Percentiles rank a stretch among this genome's conserved stretches.
Conservation (phyloP, 306 rosid species). For the Gleditsia sinensis region DNA sequence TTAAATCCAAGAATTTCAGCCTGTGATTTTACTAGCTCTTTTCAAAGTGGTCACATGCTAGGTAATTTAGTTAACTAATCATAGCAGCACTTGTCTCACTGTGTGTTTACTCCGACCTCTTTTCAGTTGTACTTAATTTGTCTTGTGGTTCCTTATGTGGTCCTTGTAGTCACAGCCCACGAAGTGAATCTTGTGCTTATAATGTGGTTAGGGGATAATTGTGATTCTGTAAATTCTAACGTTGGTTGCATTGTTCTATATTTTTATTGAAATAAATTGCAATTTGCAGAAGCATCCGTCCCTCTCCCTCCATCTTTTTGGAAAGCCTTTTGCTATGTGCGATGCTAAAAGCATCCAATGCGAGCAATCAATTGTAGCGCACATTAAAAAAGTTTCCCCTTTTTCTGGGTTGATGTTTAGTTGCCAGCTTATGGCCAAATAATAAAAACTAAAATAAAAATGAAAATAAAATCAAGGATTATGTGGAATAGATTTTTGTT, state of each 20-base stretch:
- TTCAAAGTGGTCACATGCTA: neutral
- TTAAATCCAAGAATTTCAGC: constrained; percentile 45
- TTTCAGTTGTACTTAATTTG: neutral
- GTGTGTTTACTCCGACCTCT: neutral
- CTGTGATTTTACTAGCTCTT: constrained; percentile 19
- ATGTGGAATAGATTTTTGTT: no score
- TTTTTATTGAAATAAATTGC: neutral
- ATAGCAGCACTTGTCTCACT: constrained; percentile 7
- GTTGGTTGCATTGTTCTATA: neutral
- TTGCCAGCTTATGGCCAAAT: no score
- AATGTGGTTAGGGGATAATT: neutral
- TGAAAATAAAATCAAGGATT: no score
- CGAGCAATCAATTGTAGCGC: no score
- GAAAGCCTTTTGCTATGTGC: no score
- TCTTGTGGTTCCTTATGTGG: neutral
- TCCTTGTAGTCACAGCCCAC: neutral
- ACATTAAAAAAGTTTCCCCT: no score
- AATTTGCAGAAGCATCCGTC: neutral
- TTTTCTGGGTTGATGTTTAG: no score
- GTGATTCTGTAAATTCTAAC: neutral
- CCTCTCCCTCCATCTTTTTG: no score
- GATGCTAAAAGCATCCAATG: no score
- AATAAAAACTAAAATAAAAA: no score
- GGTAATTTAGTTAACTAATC: constrained; percentile 18
- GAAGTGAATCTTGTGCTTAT: neutral